A percentile compares a stretch with the other conserved stretches of the same genome.
Conservation (phyloP, 345 rosid genomes). For the Physaria fendleri region DNA sequence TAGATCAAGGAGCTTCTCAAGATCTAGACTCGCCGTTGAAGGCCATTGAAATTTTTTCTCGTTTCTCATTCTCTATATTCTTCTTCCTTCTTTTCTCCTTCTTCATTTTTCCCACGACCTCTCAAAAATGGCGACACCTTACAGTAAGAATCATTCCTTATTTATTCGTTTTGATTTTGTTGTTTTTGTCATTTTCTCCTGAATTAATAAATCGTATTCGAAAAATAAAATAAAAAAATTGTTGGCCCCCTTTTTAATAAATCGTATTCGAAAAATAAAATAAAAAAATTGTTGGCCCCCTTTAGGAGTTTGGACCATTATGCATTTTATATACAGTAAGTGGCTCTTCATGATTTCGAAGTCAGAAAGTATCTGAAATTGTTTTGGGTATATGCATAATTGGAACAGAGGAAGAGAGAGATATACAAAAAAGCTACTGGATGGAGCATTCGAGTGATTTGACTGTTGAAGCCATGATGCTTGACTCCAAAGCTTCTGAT, state of each 20-base stretch:
- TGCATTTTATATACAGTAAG: too few relatives aligned
- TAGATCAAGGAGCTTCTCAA: conserved; percentile 78
- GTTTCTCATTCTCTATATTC: neutral
- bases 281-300: neutral
- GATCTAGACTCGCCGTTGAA: conserved; percentile 72
- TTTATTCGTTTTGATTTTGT: neutral
- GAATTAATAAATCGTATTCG: neutral
- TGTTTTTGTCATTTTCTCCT: neutral
- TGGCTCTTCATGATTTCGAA: conserved; percentile 20
- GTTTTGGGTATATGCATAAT: conserved; percentile 16
- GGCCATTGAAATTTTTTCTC: conserved; percentile 33
- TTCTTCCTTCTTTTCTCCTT: neutral
- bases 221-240: neutral
- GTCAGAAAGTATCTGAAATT: neutral
- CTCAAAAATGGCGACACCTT: conserved; percentile 33
- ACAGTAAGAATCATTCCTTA: neutral
- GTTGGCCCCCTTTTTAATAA: neutral
- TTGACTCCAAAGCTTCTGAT: conserved; percentile 73
- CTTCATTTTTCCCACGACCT: conserved; percentile 1
- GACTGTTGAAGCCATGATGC: conserved; percentile 84
- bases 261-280: too few relatives aligned
- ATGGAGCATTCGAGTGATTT: conserved; percentile 59
- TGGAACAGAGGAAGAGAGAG: conserved; percentile 25
- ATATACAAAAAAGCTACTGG: conserved; percentile 67
- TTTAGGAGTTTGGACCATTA: too few relatives aligned